Evolutionary conservation across 73 alveolate genomes (phyloP), one percentile per base, ranked within the genome.

Genomic region (Paraurostyla sp.): DNA sequence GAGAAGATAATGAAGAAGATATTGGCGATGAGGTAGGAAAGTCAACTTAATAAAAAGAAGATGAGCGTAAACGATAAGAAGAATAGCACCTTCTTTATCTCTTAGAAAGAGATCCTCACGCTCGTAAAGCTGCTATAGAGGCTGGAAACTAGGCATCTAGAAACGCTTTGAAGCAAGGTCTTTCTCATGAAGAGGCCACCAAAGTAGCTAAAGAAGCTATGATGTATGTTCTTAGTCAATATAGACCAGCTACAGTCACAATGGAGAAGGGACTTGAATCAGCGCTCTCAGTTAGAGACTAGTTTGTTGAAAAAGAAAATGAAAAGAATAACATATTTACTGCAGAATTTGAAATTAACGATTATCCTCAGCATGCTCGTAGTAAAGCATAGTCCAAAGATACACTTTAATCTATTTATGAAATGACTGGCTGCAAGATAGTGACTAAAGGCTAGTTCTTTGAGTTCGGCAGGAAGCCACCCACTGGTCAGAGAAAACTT

Each of bases 351-450:
- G 99, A 97, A 87, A 97, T 98, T 71, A 97, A 98, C 84, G 99
- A 97, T 92, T 98, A 96, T 89, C 99, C 99, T 30, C 76, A 90
- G 18, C 75, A 78, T 45, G 99, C 98, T 42, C 94, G 99, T 69
- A 68, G 88, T 48, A 96, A 96, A 83, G 95, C 94, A n/a, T 75
- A 95, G 51, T 88, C 93, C 51, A 95, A 96, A 71, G 99, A 95
- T 43, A 97, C 90, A 89, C 87, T 92, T 50, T 89, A 95, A 60
- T 94, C 90, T 75, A 91, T 98, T 33, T 89, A 93, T 41, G 99
- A 98, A 54, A 91, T 97, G 88, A 97, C 99, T 50, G 97, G 95
- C 58, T 96, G 98, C 54, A 91, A 92, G 59, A 94, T 98, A 18
- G 63, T 90, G 22, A 94, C 78, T 29, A 97, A 98, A 83, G 99